phyloP scores from a whole-genome alignment of 176 grass and related monocot genomes.

The Poa annua region DNA sequence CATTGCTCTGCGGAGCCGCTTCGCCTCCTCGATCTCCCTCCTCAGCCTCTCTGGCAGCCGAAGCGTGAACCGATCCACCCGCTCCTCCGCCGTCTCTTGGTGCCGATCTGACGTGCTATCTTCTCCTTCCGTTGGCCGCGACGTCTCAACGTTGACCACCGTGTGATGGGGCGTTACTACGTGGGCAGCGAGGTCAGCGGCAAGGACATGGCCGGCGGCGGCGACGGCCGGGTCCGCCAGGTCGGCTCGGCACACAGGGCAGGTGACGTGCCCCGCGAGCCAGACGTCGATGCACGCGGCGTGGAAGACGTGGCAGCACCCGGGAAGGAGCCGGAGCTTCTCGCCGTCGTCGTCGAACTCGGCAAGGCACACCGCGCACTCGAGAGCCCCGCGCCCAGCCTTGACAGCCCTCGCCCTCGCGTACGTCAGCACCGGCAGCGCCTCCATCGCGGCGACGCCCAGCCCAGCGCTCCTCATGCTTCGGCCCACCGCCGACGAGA shows the following conservation, averaged over 20 bases:
- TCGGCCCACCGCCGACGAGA: not conserved
- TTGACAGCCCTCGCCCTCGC: slow-evolving; percentile 60
- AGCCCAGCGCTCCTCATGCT: slow-evolving; percentile 49
- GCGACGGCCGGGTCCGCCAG: slow-evolving; percentile 60
- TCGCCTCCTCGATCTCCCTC: slow-evolving; percentile 61
- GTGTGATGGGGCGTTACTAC: slow-evolving; percentile 8
- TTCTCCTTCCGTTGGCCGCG: not conserved
- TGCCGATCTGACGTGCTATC: slow-evolving; percentile 13
- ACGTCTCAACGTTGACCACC: slow-evolving; percentile 32
- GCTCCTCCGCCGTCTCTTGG: slow-evolving; percentile 52
- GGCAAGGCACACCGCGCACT: slow-evolving; percentile 83
- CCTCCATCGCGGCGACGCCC: slow-evolving; percentile 50
- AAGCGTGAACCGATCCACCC: slow-evolving; percentile 63
- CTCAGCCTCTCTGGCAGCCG: slow-evolving; percentile 60
- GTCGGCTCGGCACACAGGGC: slow-evolving; percentile 91
- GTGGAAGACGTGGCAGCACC: slow-evolving; percentile 91
- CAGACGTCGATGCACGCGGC: slow-evolving; percentile 73
- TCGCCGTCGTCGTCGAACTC: slow-evolving; percentile 70
- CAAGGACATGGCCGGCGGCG: slow-evolving; percentile 46
- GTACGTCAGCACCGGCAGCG: slow-evolving; percentile 73
- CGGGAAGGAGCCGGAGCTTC: slow-evolving; percentile 70
- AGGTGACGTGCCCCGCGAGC: slow-evolving; percentile 72
- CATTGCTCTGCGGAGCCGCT: slow-evolving; percentile 52
- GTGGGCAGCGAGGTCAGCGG: slow-evolving; percentile 39
- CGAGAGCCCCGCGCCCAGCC: slow-evolving; percentile 54